These are phyloP conservation scores for Zymoseptoria tritici DNA, from an alignment of 2,329 filamentous ascomycete genomes.

Conservation along the genomic window DNA sequence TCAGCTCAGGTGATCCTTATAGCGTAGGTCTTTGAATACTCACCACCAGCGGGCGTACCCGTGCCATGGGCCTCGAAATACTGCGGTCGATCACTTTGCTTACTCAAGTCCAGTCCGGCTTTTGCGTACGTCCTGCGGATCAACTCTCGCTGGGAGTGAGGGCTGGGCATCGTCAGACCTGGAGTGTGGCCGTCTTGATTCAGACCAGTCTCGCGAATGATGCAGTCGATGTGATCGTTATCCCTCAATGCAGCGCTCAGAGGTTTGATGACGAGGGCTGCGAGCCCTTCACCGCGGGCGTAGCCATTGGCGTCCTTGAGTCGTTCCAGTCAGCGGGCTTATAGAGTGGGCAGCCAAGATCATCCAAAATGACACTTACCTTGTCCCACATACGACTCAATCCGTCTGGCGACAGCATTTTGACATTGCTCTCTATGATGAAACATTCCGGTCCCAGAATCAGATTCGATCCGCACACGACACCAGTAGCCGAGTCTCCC, in stretches of 20 bases:
- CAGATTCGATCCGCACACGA: slow-evolving; percentile 20
- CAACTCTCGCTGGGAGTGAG: slow-evolving; percentile 29
- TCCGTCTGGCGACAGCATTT: slow-evolving; percentile 30
- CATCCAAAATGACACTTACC: neutral
- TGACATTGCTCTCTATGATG: slow-evolving; percentile 24
- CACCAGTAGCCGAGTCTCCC: slow-evolving; percentile 17
- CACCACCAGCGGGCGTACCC: slow-evolving; percentile 2
- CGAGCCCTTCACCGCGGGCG: slow-evolving; percentile 48
- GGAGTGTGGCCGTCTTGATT: slow-evolving; percentile 33
- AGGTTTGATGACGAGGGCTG: slow-evolving; percentile 21
- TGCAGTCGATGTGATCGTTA: slow-evolving; percentile 24
- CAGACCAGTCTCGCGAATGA: slow-evolving; percentile 30
- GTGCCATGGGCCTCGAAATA: slow-evolving; percentile 10
- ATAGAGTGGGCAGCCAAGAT: neutral
- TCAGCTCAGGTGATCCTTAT: slow-evolving; percentile 29
- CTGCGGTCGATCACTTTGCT: slow-evolving; percentile 32
- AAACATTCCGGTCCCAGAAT: slow-evolving; percentile 18
- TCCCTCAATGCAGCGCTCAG: slow-evolving; percentile 10
- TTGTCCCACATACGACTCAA: slow-evolving; percentile 22
- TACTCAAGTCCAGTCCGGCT: slow-evolving; percentile 39
- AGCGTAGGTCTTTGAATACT: slow-evolving; percentile 18
- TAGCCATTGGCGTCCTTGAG: slow-evolving; percentile 39
- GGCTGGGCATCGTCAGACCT: slow-evolving; percentile 35
- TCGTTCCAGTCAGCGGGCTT: neutral
- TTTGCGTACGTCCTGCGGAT: slow-evolving; percentile 44